Conservation (phyloP, 495 filamentous ascomycete genomes). For the Amniculicola lignicola region DNA sequence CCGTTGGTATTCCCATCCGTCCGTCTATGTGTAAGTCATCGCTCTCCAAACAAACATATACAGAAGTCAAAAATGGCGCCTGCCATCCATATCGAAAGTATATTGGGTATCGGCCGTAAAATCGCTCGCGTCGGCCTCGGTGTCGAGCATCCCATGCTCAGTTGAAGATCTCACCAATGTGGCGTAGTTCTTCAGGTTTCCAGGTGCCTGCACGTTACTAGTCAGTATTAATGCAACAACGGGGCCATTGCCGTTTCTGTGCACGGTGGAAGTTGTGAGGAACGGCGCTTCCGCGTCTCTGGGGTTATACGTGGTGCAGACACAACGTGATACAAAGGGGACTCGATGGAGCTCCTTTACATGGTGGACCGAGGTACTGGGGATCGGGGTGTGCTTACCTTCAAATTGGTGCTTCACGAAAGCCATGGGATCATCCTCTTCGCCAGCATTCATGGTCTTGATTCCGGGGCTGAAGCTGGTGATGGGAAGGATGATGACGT, state of each 20-base stretch:
- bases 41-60: too few relatives aligned
- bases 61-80: too few relatives aligned
- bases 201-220: slow-evolving; percentile 59
- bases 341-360: not conserved
- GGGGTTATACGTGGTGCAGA: not conserved
- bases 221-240: slow-evolving; percentile 12
- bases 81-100: too few relatives aligned
- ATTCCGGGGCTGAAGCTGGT: slow-evolving; percentile 97
- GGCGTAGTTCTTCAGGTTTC: slow-evolving; percentile 69
- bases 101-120: not conserved
- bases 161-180: slow-evolving; percentile 41
- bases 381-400: slow-evolving; percentile 55
- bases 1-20: too few relatives aligned
- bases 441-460: slow-evolving; percentile 87
- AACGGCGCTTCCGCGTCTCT: slow-evolving; percentile 1
- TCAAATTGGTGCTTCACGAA: slow-evolving; percentile 98
- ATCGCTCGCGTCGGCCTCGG: not conserved
- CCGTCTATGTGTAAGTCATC: too few relatives aligned
- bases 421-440: slow-evolving; percentile 90
- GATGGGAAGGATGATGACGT: slow-evolving; percentile 91
- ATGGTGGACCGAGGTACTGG: slow-evolving; percentile 9
- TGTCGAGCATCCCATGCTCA: too few relatives aligned
- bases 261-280: slow-evolving; percentile 30
- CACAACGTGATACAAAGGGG: not conserved
- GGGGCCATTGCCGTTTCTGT: too few relatives aligned